phyloP scores from a whole-genome alignment of 225 moss, liverwort and hornwort species.

The Pleurozium schreberi region DNA sequence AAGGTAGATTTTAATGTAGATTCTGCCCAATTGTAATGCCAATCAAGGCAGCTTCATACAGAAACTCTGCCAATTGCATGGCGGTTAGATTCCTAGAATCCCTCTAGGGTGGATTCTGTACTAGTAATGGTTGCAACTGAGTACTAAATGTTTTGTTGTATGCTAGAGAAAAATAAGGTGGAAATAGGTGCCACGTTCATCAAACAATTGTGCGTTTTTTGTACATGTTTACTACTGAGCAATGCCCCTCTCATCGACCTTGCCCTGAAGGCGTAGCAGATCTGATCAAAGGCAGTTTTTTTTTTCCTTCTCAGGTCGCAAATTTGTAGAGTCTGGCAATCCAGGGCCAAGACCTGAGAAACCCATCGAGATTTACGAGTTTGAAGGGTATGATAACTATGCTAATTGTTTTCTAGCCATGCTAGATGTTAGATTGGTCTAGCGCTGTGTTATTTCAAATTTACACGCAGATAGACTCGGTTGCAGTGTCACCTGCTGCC shows the following conservation, averaged over 20 bases:
- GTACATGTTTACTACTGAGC: not conserved
- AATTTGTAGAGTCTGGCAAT: constrained; percentile 67
- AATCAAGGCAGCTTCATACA: not conserved
- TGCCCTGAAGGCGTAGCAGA: not conserved
- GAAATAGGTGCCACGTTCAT: not conserved
- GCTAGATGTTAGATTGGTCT: not conserved
- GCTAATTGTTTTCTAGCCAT: not conserved
- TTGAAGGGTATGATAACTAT: constrained; percentile 63
- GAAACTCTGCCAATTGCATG: not conserved
- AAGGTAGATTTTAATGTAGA: not conserved
- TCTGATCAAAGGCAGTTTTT: not conserved
- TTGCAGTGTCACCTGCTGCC: not conserved
- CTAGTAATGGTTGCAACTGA: not conserved
- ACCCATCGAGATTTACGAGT: constrained; percentile 90
- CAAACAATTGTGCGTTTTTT: not conserved
- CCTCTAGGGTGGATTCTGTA: not conserved
- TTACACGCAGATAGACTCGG: not conserved
- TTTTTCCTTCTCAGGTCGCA: constrained; percentile 45
- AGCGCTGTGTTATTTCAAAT: not conserved
- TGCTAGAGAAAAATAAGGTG: not conserved
- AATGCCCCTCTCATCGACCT: not conserved
- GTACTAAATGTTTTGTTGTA: not conserved
- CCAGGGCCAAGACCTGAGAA: constrained; percentile 70
- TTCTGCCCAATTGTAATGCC: not conserved
- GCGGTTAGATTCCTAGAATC: not conserved